These are phyloP conservation scores for Cutaneotrichosporon cavernicola DNA, from an alignment of 1,284 basidiomycete genomes.

Conservation along the genomic window DNA sequence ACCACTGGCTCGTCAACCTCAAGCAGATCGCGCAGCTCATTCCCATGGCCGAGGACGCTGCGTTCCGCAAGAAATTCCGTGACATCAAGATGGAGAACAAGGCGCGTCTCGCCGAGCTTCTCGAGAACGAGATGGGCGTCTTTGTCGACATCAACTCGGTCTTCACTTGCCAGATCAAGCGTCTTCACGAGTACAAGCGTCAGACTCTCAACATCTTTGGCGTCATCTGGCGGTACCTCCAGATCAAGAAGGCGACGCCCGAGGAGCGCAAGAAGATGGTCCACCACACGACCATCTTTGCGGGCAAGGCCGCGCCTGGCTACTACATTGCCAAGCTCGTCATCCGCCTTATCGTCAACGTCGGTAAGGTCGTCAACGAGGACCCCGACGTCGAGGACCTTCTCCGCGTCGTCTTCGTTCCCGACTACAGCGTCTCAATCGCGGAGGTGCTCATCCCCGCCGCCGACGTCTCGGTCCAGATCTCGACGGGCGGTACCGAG, in stretches of 20 bases:
- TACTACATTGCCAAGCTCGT: slow-evolving; percentile 61
- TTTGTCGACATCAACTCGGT: slow-evolving; percentile 69
- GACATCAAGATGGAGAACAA: slow-evolving; percentile 84
- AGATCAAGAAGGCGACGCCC: slow-evolving; percentile 71
- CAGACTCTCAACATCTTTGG: slow-evolving; percentile 58
- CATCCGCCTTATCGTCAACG: slow-evolving; percentile 88
- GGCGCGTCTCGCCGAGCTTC: slow-evolving; percentile 69
- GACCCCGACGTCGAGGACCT: slow-evolving; percentile 83
- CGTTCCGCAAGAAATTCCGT: slow-evolving; percentile 75
- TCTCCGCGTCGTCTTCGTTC: slow-evolving; percentile 74
- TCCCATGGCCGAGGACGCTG: slow-evolving; percentile 65
- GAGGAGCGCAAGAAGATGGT: slow-evolving; percentile 68
- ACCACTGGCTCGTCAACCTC: slow-evolving; percentile 71
- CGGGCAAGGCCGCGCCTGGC: slow-evolving; percentile 61
- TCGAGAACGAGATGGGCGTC: slow-evolving; percentile 69
- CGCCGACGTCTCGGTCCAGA: slow-evolving; percentile 86
- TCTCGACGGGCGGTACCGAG: slow-evolving; percentile 90
- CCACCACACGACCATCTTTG: slow-evolving; percentile 77
- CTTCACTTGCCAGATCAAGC: slow-evolving; percentile 91
- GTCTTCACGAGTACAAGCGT: slow-evolving; percentile 68
- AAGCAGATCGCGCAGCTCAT: slow-evolving; percentile 48
- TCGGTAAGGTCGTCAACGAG: slow-evolving; percentile 75
- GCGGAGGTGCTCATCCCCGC: slow-evolving; percentile 89
- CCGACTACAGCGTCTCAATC: slow-evolving; percentile 75
- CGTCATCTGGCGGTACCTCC: slow-evolving; percentile 81